phyloP scores from a whole-genome alignment of 2,329 filamentous ascomycete genomes.

The Aspergillus novoparasiticus region DNA sequence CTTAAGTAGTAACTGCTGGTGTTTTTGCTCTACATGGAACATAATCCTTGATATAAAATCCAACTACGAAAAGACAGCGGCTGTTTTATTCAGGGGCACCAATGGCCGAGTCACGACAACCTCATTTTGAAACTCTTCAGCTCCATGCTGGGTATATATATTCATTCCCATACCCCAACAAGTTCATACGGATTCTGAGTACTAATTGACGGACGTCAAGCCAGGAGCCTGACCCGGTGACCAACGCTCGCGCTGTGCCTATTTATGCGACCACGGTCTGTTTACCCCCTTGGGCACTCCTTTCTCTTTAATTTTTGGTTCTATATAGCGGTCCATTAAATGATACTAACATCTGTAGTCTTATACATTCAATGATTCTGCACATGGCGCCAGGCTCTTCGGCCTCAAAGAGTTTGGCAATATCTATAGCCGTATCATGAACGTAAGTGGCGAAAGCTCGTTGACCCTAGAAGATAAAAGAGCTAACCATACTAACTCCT shows the following conservation, averaged over 20 bases:
- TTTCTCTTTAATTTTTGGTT: neutral
- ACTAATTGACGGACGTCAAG: constrained; percentile 48
- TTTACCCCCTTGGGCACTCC: neutral
- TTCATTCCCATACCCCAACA: neutral
- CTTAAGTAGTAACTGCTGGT: constrained; percentile 1
- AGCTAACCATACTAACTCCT: neutral
- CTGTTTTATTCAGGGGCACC: constrained; percentile 10
- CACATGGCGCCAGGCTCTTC: constrained; percentile 91
- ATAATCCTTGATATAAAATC: neutral
- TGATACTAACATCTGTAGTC: constrained; percentile 57
- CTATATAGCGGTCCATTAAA: neutral
- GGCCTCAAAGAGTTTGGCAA: constrained; percentile 96
- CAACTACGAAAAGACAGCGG: neutral
- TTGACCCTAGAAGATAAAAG: neutral
- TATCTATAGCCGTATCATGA: constrained; percentile 97
- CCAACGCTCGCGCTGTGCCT: constrained; percentile 86
- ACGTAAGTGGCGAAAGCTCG: constrained; percentile 57
- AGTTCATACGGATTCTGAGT: too few relatives aligned
- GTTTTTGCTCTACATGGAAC: neutral
- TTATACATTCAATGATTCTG: constrained; percentile 92
- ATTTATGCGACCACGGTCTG: constrained; percentile 88
- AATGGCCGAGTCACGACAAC: constrained; percentile 41
- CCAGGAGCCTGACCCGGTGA: constrained; percentile 76
- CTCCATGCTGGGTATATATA: constrained; percentile 75
- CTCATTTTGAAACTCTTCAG: constrained; percentile 80